Base-by-base conservation (phyloP, 768 basidiomycete genomes). In the Amylocystis lapponica region DNA sequence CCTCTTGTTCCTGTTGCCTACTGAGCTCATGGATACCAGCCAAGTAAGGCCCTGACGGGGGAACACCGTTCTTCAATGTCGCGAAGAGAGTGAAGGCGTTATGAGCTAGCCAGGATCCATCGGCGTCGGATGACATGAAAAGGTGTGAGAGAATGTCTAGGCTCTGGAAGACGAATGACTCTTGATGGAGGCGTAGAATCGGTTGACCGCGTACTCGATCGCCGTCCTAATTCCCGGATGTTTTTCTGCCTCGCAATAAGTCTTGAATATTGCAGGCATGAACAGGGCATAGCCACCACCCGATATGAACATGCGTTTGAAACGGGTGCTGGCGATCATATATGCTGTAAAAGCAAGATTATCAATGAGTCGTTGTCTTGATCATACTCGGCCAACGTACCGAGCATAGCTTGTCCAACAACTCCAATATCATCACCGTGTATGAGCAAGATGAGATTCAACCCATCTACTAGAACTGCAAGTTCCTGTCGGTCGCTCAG, bases 371-470 rank as follows among this genome's bases (percentile, higher is more conserved):
- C 29, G 19, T 14, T 41, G 19, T 25, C 12, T n/a, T 43, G 17
- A 36, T 20, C 16, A 34, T 27, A 14, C 12, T 30, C 21, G 6
- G 20, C 13, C 14, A 2, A 44, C 77, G 54, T 52, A 87, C 86
- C 82, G 22, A 87, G 79, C 57, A 88, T 64, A 6, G 78, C 71
- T 47, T 86, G 86, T 27, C 74, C 71, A n/a, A 90, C 78, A 40
- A 88, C 78, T n/a, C 80, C 82, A 34, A 83, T 74, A 52, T 88
- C 86, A 52, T 80, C 72, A 3, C 83, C 81, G 61, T 88, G 85
- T 2, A 63, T 64, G 23, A 86, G 63, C 14, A 90, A 63, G 32
- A 84, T 80, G 5, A 75, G 73, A 58, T 86, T 88, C 16, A 88
- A 54, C 3, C 84, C 83, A 56, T 88, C 84, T 16, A 86, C 62